These are phyloP conservation scores for Aleurites moluccanus DNA, from an alignment of 441 rosid species.

Conservation along the genomic window DNA sequence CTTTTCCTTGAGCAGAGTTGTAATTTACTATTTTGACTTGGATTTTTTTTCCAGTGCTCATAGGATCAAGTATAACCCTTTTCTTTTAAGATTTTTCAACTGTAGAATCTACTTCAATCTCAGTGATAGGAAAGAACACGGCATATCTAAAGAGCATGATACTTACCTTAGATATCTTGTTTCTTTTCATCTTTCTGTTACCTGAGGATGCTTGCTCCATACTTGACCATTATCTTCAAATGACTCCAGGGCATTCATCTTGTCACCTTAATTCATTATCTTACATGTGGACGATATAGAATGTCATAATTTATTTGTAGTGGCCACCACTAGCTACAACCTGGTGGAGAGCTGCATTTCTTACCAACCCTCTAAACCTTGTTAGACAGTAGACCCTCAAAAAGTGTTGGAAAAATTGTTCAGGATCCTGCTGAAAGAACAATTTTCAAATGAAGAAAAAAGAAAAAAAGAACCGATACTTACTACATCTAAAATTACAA, in stretches of 20 bases:
- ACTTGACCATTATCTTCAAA: background rate
- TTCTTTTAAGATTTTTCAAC: background rate
- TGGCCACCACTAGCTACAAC: background rate
- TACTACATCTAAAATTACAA: background rate
- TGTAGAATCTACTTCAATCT: background rate
- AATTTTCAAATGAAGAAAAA: background rate
- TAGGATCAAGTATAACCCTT: background rate
- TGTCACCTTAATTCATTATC: background rate
- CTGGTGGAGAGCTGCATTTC: background rate
- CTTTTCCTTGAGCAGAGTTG: background rate
- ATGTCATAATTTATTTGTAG: too few species aligned
- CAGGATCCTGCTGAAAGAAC: background rate
- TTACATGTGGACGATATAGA: background rate
- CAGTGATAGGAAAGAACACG: background rate
- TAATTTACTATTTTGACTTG: background rate
- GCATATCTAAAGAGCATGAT: background rate
- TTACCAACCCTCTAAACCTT: background rate
- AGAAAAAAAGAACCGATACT: background rate
- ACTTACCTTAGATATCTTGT: background rate
- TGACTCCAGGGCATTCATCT: background rate
- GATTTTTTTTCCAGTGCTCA: background rate
- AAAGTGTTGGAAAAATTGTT: background rate
- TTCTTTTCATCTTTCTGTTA: background rate
- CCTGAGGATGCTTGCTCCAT: background rate
- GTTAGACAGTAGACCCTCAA: background rate